These are phyloP conservation scores for Neonectria punicea DNA, from an alignment of 2,329 filamentous ascomycete genomes.

Conservation along the genomic window DNA sequence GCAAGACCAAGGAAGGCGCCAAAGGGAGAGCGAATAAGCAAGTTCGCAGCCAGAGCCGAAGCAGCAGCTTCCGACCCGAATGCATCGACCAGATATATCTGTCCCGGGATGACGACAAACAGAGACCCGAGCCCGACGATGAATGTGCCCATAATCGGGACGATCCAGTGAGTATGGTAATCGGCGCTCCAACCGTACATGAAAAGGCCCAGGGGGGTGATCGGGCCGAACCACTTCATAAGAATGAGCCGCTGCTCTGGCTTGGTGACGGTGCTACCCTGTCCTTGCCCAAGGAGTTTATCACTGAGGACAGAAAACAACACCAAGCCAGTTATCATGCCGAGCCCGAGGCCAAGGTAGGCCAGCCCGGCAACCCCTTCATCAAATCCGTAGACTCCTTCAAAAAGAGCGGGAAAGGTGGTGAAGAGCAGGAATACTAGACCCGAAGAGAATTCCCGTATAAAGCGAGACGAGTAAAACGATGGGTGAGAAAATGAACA, in stretches of 20 bases:
- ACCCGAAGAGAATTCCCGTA: slow-evolving; percentile 50
- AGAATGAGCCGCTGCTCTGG: slow-evolving; percentile 63
- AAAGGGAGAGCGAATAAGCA: slow-evolving; percentile 47
- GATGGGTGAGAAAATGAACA: slow-evolving; percentile 65
- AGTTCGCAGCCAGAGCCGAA: slow-evolving; percentile 37
- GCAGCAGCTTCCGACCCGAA: slow-evolving; percentile 38
- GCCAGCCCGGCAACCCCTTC: slow-evolving; percentile 47
- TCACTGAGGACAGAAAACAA: slow-evolving; percentile 29
- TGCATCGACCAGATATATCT: slow-evolving; percentile 42
- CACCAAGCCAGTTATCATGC: slow-evolving; percentile 44
- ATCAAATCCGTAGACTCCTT: slow-evolving; percentile 47
- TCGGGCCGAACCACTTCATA: slow-evolving; percentile 64
- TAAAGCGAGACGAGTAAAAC: slow-evolving; percentile 57
- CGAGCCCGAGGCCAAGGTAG: slow-evolving; percentile 59
- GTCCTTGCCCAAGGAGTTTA: slow-evolving; percentile 20
- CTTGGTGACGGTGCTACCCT: not conserved
- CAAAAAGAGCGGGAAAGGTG: slow-evolving; percentile 50
- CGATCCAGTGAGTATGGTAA: slow-evolving; percentile 63
- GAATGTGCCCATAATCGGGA: slow-evolving; percentile 65
- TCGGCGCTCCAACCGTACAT: slow-evolving; percentile 69
- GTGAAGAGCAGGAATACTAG: slow-evolving; percentile 51
- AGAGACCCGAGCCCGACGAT: slow-evolving; percentile 59
- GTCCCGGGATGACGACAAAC: slow-evolving; percentile 47
- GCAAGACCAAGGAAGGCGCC: slow-evolving; percentile 31
- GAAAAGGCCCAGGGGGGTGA: slow-evolving; percentile 65